Conservation (phyloP, 1,284 basidiomycete genomes). For the Ustilago curta region DNA sequence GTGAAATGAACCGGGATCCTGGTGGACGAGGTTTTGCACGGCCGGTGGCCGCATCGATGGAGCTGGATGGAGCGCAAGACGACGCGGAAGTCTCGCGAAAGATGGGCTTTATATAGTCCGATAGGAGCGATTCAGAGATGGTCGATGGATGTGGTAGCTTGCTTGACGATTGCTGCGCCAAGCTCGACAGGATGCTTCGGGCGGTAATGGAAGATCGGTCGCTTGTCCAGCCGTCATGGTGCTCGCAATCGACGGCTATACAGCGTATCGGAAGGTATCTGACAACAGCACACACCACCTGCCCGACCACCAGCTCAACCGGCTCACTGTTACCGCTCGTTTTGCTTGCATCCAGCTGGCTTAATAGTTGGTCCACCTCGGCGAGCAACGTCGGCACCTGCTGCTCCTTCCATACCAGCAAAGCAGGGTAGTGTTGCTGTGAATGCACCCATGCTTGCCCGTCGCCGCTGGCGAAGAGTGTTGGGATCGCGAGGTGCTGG, state of each 20-base stretch:
- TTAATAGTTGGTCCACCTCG: neutral
- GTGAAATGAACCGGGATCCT: constrained; percentile 21
- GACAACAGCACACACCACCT: constrained; percentile 24
- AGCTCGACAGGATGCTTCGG: neutral
- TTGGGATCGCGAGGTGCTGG: constrained; percentile 13
- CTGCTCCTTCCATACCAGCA: constrained; percentile 35
- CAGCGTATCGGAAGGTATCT: constrained; percentile 6
- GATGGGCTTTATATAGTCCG: constrained; percentile 42
- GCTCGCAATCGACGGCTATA: neutral
- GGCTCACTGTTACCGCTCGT: too few species aligned
- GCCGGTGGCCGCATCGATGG: constrained; percentile 25
- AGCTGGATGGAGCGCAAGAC: constrained; percentile 12
- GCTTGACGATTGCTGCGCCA: neutral
- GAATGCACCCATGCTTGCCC: constrained; percentile 37
- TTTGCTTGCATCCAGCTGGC: neutral
- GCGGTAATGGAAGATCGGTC: neutral
- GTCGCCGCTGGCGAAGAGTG: constrained; percentile 25
- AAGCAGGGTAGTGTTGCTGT: constrained; percentile 19
- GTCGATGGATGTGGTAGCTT: neutral
- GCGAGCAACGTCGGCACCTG: constrained; percentile 21
- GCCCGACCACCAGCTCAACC: constrained; percentile 21
- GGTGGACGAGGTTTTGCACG: constrained; percentile 16
- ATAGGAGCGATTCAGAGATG: constrained; percentile 18
- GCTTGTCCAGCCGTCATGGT: constrained; percentile 26
- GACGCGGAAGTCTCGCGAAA: constrained; percentile 23